Evolutionary conservation across 495 filamentous ascomycete species (phyloP).

Genomic region (Letharia lupina): DNA sequence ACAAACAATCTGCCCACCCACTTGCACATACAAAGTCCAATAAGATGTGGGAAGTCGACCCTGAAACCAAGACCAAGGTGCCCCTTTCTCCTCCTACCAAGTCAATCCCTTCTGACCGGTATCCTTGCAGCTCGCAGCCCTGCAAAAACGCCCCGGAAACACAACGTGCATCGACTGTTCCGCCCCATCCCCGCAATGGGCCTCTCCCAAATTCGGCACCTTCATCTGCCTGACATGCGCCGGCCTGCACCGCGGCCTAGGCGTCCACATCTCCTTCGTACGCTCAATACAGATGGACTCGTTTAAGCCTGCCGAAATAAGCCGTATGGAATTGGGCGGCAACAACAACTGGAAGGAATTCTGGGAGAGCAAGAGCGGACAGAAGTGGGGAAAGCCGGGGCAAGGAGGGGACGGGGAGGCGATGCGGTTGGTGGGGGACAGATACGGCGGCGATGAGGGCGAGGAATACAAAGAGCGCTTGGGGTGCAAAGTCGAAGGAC

Average conservation of each 20-base stretch:
- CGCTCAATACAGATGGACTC: constrained; percentile 95
- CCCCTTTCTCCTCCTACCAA: constrained; percentile 5
- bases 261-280: constrained; percentile 97
- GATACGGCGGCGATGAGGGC: constrained; percentile 77
- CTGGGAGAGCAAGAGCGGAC: constrained; percentile 60
- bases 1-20: background rate
- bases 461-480: constrained; percentile 96
- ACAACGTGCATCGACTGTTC: constrained; percentile 87
- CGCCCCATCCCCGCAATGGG: constrained; percentile 94
- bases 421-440: constrained; percentile 71
- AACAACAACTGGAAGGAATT: constrained; percentile 80
- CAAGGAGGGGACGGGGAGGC: constrained; percentile 34
- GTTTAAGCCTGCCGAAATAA: constrained; percentile 81
- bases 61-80: constrained; percentile 89
- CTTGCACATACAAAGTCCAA: background rate
- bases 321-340: constrained; percentile 77
- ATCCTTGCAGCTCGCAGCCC: constrained; percentile 75
- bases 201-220: constrained; percentile 67
- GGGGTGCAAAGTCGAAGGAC: constrained; percentile 72
- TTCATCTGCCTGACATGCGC: constrained; percentile 97
- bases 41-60: constrained; percentile 80
- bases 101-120: constrained; percentile 35
- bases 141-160: constrained; percentile 82
- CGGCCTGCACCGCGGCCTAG: constrained; percentile 86
- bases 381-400: constrained; percentile 62